Conservation (phyloP, 441 rosid genomes). For the Manihot esculenta region DNA sequence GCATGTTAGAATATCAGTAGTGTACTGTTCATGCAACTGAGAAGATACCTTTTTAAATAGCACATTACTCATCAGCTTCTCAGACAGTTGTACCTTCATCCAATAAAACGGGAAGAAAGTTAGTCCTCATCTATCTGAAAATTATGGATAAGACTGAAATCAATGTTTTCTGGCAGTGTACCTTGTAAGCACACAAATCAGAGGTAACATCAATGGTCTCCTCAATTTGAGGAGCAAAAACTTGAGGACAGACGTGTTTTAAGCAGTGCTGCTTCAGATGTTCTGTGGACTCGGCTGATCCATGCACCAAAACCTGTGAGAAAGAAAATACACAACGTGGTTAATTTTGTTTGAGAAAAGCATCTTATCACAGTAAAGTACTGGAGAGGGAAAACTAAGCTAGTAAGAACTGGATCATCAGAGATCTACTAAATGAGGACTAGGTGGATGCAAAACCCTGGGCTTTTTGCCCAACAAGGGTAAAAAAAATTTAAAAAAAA, state of each 20-base stretch:
- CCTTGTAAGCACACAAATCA: slow-evolving; percentile 97
- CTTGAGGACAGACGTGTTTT: slow-evolving; percentile 82
- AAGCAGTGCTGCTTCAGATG: slow-evolving; percentile 95
- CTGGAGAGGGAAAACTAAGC: not conserved
- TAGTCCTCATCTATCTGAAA: slow-evolving; percentile 14
- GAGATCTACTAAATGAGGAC: not conserved
- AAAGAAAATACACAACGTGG: slow-evolving; percentile 7
- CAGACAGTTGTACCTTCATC: slow-evolving; percentile 87
- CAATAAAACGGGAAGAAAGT: slow-evolving; percentile 25
- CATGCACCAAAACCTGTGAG: slow-evolving; percentile 90
- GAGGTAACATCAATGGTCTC: slow-evolving; percentile 94
- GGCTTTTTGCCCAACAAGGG: too few relatives aligned
- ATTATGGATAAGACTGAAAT: slow-evolving; percentile 11
- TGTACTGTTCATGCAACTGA: not conserved
- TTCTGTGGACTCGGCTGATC: slow-evolving; percentile 95
- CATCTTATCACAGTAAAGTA: not conserved
- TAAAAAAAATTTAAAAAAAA: too few relatives aligned
- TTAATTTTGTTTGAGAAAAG: slow-evolving; percentile 8
- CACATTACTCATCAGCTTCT: slow-evolving; percentile 94
- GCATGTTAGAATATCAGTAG: slow-evolving; percentile 2
- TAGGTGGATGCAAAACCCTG: too few relatives aligned
- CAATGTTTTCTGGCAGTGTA: slow-evolving; percentile 13
- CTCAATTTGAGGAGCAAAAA: slow-evolving; percentile 87
- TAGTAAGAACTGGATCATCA: not conserved
- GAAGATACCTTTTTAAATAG: slow-evolving; percentile 79